These are phyloP conservation scores for Lyophyllum semitale DNA, from an alignment of 768 basidiomycete genomes.

Conservation along the genomic window DNA sequence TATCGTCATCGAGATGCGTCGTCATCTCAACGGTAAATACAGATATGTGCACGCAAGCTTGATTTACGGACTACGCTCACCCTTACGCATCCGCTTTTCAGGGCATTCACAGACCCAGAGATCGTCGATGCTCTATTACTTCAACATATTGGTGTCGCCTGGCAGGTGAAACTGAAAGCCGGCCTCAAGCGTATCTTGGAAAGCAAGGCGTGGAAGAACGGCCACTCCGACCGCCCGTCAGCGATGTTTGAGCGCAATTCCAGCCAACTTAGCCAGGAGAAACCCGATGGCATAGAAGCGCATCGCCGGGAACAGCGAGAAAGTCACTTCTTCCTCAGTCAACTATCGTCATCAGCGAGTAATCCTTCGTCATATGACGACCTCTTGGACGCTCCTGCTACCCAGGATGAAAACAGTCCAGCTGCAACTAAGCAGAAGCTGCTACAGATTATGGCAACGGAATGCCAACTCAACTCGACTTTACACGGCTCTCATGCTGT, in stretches of 20 bases:
- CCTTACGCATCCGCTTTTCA: constrained; percentile 6
- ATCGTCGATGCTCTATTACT: constrained; percentile 46
- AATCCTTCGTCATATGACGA: constrained; percentile 16
- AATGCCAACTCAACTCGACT: constrained; percentile 38
- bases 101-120: constrained; percentile 51
- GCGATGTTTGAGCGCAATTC: constrained; percentile 18
- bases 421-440: constrained; percentile 37
- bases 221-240: constrained; percentile 13
- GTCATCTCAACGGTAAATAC: constrained; percentile 51
- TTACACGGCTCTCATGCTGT: constrained; percentile 35
- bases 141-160: constrained; percentile 43
- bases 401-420: background rate
- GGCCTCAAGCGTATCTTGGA: constrained; percentile 29
- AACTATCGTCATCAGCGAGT: constrained; percentile 25
- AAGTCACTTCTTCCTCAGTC: constrained; percentile 35
- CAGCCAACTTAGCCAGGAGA: constrained; percentile 20
- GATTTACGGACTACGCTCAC: background rate
- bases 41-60: constrained; percentile 20
- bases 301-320: constrained; percentile 25
- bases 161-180: constrained; percentile 40
- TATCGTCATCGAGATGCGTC: constrained; percentile 43
- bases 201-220: constrained; percentile 38
- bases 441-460: constrained; percentile 41
- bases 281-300: constrained; percentile 22
- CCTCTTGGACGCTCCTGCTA: constrained; percentile 33